Evolutionary conservation across 176 grass and related monocot genomes (phyloP).

Genomic region (Olyra latifolia): DNA sequence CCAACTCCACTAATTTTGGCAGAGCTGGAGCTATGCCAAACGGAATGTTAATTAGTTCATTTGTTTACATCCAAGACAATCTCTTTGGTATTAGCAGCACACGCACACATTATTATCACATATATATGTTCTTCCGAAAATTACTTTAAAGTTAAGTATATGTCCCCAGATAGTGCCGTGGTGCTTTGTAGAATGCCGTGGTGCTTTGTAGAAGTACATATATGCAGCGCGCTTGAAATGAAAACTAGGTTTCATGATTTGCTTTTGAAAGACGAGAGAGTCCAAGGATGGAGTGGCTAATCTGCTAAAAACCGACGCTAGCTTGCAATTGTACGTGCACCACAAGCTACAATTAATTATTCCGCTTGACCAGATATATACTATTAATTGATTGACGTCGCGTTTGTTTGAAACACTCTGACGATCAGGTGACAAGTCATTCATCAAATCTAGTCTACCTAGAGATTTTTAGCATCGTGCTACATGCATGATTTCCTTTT

Average conservation of each 20-base stretch:
- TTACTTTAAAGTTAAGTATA: too few relatives aligned
- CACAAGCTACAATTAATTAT: background rate
- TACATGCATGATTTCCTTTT: background rate
- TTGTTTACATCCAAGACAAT: too few relatives aligned
- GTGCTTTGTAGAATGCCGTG: too few relatives aligned
- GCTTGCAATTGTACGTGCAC: background rate
- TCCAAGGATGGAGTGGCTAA: background rate
- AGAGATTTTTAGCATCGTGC: background rate
- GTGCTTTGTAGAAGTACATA: too few relatives aligned
- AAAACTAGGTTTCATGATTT: background rate
- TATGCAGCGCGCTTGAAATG: background rate
- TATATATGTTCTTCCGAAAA: too few relatives aligned
- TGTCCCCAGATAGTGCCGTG: too few relatives aligned
- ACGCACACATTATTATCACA: too few relatives aligned
- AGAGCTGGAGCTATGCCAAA: too few relatives aligned
- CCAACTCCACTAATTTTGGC: too few relatives aligned
- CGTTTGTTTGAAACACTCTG: background rate
- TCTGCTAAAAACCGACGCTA: background rate
- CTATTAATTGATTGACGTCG: background rate
- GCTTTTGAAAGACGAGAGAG: background rate
- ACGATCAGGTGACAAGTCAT: background rate
- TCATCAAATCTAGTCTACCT: background rate
- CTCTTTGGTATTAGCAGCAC: too few relatives aligned
- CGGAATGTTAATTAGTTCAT: too few relatives aligned
- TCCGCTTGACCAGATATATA: background rate